Base-by-base conservation (phyloP, 805 yeast genomes). In the Candida broadrunensis region DNA sequence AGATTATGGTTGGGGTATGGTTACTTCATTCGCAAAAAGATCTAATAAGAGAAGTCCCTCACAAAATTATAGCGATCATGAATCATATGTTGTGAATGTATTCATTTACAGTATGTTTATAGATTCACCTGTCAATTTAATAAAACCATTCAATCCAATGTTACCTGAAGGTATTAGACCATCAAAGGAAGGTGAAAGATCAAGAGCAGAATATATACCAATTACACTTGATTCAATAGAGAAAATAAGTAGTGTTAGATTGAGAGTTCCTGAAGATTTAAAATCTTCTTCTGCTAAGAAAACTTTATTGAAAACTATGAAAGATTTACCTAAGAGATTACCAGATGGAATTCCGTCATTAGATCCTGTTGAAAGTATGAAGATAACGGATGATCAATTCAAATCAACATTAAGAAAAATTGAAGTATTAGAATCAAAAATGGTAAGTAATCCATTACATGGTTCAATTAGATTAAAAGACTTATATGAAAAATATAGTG, bases 1-100 rank as follows among this genome's bases (percentile, higher is more conserved):
- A 35, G 85, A 88, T 45, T 95, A 89, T 59, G 97, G 97, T n/a
- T 93, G 99, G 99, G 97, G 91, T 43, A 85, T 87, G 57, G 93
- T 90, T 11, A 80, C 86, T 9, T 79, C 81, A 35, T 86, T 83
- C 51, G 72, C 78, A 32, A 90, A 88, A 62, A 76, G 98, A 58
- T 63, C 66, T 35, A 78, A 70, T 54, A 84, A 80, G 54, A 75
- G 85, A 56, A 73, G 77, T 48, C 77, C 78, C 17, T 53, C 75
- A 9, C 80, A 77, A 41, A 69, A 67, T 2, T 88, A 68, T 59
- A 73, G 83, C 14, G 97, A 90, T 51, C 97, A 91, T 60, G 96
- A 93, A 58, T 80, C 95, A 0, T 91, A 88, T 59, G 72, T 93
- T 46, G 90, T 90, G 9, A 86, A 83, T 48, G 97, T 89, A 9